Conservation (phyloP, 805 yeast species). For the Candida michaelii region DNA sequence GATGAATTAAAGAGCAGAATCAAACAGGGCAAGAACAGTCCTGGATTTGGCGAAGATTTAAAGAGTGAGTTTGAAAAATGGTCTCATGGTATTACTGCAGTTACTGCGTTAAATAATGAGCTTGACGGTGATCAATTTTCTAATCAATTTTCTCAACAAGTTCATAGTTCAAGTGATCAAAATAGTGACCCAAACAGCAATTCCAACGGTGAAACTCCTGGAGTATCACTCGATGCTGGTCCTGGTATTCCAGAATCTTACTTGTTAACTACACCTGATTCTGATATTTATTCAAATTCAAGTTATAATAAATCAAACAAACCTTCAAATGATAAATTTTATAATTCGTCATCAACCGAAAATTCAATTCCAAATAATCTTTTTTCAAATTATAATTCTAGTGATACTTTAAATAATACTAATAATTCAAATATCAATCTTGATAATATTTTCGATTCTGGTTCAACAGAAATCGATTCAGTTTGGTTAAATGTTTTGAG, state of each 20-base stretch:
- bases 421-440: not conserved
- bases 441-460: not conserved
- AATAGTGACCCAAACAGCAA: not conserved
- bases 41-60: not conserved
- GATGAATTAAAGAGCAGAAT: not conserved
- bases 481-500: conserved; percentile 9
- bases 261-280: conserved; percentile 8
- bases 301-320: conserved; percentile 6
- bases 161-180: too few species aligned
- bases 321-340: not conserved
- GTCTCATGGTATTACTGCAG: not conserved
- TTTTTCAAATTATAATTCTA: not conserved
- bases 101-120: not conserved
- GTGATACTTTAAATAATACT: not conserved
- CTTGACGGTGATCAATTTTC: not conserved
- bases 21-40: not conserved
- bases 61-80: conserved; percentile 6
- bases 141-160: not conserved
- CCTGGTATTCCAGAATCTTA: not conserved
- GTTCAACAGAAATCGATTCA: conserved; percentile 7
- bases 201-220: conserved; percentile 4
- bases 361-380: not conserved
- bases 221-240: not conserved
- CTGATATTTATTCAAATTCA: conserved; percentile 8
- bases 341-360: not conserved